Evolutionary conservation across 2,329 filamentous ascomycete species (phyloP), one percentile per base, ranked within the genome.

Genomic region (Hypoxylon sp.): DNA sequence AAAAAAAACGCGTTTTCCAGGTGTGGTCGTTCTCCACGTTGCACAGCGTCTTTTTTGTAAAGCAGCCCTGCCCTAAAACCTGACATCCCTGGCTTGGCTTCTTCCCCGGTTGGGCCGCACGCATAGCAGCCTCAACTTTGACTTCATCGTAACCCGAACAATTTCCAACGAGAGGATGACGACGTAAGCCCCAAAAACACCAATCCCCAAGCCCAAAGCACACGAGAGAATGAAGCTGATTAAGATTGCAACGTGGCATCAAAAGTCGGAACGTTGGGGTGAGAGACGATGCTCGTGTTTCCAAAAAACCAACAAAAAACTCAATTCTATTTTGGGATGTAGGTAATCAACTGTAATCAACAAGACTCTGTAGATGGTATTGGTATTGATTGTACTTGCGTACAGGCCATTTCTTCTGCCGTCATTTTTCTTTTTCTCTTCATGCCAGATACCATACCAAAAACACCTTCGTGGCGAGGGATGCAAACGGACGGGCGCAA

Each of bases 31-130:
- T 67, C 58, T 56, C 67, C 64, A 63, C 59, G 67, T 73, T 65
- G 68, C 71, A 72, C 71, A 44, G 60, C 71, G 51, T 60, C n/a
- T n/a, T n/a, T n/a, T n/a, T 62, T 71, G 65, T 62, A 17, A 68
- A 57, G 65, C 70, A 69, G 65, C 70, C 65, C 64, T 73, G 69
- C 71, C 63, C 68, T 26, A 60, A 66, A 19, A 41, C 37, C 17
- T 41, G 15, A n/a, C 13, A 2, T 39, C 4, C 8, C 11, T n/a
- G 11, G 37, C 37, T 41, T 17, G n/a, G 37, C n/a, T 41, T 56
- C 63, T 56, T 62, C 43, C 43, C 59, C 53, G 57, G 67, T 67
- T 68, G 67, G 65, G 65, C 53, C 62, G 59, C 66, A 61, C 67
- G 59, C 56, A 26, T 26, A 52, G 59, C 65, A 69, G 69, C 59